Evolutionary conservation across 352 stramenopile genomes (phyloP).

Genomic region (Pythium guiyangense): DNA sequence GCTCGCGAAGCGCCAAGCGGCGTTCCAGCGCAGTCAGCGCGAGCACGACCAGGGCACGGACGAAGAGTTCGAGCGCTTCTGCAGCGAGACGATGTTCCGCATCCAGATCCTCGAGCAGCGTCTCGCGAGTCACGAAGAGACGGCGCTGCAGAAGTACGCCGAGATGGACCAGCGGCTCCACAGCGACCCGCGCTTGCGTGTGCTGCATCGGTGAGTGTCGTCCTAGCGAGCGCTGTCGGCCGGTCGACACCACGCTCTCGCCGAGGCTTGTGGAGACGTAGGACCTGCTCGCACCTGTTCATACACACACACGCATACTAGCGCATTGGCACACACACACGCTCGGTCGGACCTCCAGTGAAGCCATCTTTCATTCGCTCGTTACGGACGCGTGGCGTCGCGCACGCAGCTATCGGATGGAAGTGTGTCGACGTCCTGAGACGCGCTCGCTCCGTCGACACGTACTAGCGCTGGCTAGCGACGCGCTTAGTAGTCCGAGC

Average conservation of each 20-base stretch:
- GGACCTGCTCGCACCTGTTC: too few relatives aligned
- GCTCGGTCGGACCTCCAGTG: slow-evolving; percentile 28
- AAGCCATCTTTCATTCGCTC: slow-evolving; percentile 78
- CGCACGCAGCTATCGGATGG: neutral
- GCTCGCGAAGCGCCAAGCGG: slow-evolving; percentile 89
- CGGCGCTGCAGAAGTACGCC: slow-evolving; percentile 91
- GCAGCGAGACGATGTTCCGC: slow-evolving; percentile 93
- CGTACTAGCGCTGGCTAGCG: slow-evolving; percentile 2
- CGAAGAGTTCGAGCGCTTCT: slow-evolving; percentile 93
- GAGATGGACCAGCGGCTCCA: slow-evolving; percentile 92
- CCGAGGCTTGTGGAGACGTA: too few relatives aligned
- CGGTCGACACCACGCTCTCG: neutral
- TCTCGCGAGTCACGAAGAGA: slow-evolving; percentile 90
- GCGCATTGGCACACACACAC: neutral
- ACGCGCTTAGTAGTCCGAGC: slow-evolving; percentile 76
- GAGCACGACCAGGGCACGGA: slow-evolving; percentile 90
- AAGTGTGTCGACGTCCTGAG: neutral
- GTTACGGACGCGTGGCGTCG: slow-evolving; percentile 24
- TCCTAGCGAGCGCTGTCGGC: neutral
- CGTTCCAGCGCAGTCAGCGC: slow-evolving; percentile 90
- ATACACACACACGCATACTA: neutral
- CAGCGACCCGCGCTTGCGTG: slow-evolving; percentile 73
- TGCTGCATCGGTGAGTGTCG: slow-evolving; percentile 69
- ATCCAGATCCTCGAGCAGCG: slow-evolving; percentile 95
- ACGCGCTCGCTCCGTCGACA: slow-evolving; percentile 2